Conservation (phyloP, 75 land plant species). For the Cryptomeria japonica region DNA sequence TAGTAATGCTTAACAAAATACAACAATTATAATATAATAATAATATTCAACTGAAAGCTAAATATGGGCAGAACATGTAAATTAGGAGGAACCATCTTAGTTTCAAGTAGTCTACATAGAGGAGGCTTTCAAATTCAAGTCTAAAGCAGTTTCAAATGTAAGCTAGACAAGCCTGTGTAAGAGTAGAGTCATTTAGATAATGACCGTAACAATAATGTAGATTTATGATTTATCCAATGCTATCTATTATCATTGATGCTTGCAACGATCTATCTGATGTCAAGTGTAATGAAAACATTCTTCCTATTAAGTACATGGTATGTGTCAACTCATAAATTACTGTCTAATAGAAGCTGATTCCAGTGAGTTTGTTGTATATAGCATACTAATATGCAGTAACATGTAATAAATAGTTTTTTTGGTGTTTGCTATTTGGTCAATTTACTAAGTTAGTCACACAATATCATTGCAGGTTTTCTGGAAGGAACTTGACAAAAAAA, state of each 20-base stretch:
- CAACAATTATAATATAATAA: no score
- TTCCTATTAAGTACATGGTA: background rate
- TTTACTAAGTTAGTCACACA: background rate
- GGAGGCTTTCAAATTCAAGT: background rate
- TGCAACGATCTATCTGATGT: background rate
- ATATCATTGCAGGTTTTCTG: background rate
- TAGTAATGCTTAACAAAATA: background rate
- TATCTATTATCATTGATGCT: background rate
- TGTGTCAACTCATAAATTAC: background rate
- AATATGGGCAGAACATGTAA: no score
- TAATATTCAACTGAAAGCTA: no score
- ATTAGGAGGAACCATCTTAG: background rate
- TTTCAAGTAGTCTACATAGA: background rate
- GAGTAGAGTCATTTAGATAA: background rate
- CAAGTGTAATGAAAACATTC: background rate
- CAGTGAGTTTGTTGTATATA: background rate
- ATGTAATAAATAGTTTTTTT: slow-evolving; percentile 1
- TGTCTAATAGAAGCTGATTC: background rate
- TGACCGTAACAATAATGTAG: background rate
- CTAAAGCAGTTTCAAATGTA: background rate
- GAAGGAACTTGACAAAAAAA: slow-evolving; percentile 1
- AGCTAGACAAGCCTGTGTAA: background rate
- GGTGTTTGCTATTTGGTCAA: background rate
- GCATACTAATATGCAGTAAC: background rate
- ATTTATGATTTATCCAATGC: no score